Percentiles rank a stretch among this genome's conserved stretches.
Evolutionary conservation across 345 rosid genomes (phyloP).

Genomic region (Noccaea bulbosa): DNA sequence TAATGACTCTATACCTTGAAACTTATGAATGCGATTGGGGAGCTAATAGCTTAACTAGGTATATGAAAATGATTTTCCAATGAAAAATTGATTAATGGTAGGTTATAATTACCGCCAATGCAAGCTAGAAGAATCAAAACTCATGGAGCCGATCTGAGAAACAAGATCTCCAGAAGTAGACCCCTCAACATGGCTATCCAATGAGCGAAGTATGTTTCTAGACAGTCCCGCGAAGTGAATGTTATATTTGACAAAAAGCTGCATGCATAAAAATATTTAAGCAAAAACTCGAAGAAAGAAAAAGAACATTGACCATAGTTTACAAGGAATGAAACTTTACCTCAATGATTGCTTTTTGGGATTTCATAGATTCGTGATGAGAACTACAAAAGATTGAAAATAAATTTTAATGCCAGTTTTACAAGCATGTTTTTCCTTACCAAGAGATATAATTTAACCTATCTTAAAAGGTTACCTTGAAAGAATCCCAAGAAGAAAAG

Average conservation of each 20-base stretch:
- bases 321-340: conserved; percentile 49
- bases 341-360: conserved; percentile 94
- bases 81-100: conserved; percentile 7
- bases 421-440: conserved; percentile 15
- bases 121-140: conserved; percentile 87
- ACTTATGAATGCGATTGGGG: conserved; percentile 11
- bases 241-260: conserved; percentile 99
- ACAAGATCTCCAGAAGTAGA: conserved; percentile 75
- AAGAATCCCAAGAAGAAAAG: conserved; percentile 84
- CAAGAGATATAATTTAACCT: conserved; percentile 16
- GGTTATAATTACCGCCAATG: conserved; percentile 84
- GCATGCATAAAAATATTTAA: conserved; percentile 42
- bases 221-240: conserved; percentile 90
- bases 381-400: conserved; percentile 62
- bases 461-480: conserved; percentile 64
- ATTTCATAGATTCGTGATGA: conserved; percentile 90
- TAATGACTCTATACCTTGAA: conserved; percentile 16
- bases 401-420: conserved; percentile 24
- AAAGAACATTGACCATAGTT: neutral
- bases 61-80: conserved; percentile 10
- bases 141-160: conserved; percentile 82
- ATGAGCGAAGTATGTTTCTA: conserved; percentile 68
- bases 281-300: conserved; percentile 3
- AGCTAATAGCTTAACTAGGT: conserved; percentile 26
- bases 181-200: conserved; percentile 63